Evolutionary conservation across 192 early-diverging fungal species (phyloP).

Genomic region (Irineochytrium annulatum): DNA sequence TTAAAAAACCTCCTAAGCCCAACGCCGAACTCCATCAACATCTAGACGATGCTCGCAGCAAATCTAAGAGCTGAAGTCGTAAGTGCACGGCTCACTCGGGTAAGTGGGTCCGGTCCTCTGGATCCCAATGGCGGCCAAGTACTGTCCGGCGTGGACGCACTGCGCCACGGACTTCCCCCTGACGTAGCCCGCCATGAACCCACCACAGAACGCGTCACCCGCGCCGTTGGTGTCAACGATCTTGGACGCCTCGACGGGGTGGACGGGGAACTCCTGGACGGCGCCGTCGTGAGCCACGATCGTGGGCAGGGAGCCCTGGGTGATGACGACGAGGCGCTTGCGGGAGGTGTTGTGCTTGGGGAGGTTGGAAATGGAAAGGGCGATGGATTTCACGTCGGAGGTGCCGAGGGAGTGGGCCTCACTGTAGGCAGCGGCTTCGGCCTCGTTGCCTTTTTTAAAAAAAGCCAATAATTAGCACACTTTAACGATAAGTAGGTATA

Average conservation of each 20-base stretch:
- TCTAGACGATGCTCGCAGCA: too few relatives aligned
- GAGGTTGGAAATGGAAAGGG: conserved; percentile 73
- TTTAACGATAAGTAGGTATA: neutral
- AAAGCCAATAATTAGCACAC: neutral
- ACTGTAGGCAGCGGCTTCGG: conserved; percentile 86
- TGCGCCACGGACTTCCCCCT: conserved; percentile 63
- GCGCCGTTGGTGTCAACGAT: conserved; percentile 98
- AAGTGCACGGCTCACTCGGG: conserved; percentile 40
- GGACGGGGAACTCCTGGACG: conserved; percentile 59
- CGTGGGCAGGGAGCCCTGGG: conserved; percentile 77
- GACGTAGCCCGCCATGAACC: conserved; percentile 82
- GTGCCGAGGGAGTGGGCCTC: conserved; percentile 64
- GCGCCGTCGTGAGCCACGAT: conserved; percentile 59
- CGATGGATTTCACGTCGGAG: conserved; percentile 77
- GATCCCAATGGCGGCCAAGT: conserved; percentile 85
- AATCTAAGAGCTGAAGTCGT: conserved; percentile 19
- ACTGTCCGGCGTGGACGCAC: conserved; percentile 84
- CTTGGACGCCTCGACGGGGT: conserved; percentile 61
- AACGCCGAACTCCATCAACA: too few relatives aligned
- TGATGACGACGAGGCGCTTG: conserved; percentile 86
- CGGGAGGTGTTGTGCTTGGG: conserved; percentile 70
- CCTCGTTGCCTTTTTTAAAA: conserved; percentile 64
- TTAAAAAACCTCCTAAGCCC: too few relatives aligned
- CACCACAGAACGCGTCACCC: conserved; percentile 95
- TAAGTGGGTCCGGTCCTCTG: conserved; percentile 51